Evolutionary conservation across 352 stramenopile genomes (phyloP).

Genomic region (Thalassiosira ordinaria): DNA sequence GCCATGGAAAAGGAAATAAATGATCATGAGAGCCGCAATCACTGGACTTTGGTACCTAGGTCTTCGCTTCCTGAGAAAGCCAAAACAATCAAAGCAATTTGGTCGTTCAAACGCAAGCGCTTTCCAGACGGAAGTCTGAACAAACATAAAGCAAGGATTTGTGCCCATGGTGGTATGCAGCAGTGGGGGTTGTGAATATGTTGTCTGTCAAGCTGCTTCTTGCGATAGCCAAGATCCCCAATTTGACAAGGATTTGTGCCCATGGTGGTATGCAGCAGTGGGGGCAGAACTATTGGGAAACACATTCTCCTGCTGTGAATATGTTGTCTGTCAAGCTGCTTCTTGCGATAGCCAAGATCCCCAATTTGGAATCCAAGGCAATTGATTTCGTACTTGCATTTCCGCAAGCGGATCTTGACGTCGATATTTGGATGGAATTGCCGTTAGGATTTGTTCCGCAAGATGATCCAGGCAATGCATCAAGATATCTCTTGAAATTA

Average conservation of each 20-base stretch:
- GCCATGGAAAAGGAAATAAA: constrained; percentile 50
- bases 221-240: background rate
- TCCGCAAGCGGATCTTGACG: constrained; percentile 31
- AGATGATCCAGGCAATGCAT: background rate
- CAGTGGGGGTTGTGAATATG: constrained; percentile 37
- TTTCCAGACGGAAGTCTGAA: constrained; percentile 53
- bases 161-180: constrained; percentile 34
- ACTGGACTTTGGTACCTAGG: constrained; percentile 21
- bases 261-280: constrained; percentile 31
- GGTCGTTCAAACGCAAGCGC: constrained; percentile 58
- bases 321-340: constrained; percentile 15
- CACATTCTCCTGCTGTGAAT: constrained; percentile 40
- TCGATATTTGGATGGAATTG: constrained; percentile 31
- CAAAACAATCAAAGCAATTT: constrained; percentile 50
- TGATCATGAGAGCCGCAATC: constrained; percentile 18
- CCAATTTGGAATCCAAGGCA: constrained; percentile 13
- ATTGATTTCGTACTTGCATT: constrained; percentile 40
- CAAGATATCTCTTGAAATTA: constrained; percentile 36
- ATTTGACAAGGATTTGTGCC: too few relatives aligned
- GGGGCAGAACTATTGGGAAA: constrained; percentile 45
- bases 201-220: constrained; percentile 16
- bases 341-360: constrained; percentile 1
- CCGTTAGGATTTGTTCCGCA: constrained; percentile 19
- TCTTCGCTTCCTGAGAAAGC: constrained; percentile 1
- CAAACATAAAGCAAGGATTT: constrained; percentile 49